Percentiles rank a stretch among this genome's conserved stretches.
Conservation (phyloP, 306 rosid species). For the Sphenostylis stenocarpa region DNA sequence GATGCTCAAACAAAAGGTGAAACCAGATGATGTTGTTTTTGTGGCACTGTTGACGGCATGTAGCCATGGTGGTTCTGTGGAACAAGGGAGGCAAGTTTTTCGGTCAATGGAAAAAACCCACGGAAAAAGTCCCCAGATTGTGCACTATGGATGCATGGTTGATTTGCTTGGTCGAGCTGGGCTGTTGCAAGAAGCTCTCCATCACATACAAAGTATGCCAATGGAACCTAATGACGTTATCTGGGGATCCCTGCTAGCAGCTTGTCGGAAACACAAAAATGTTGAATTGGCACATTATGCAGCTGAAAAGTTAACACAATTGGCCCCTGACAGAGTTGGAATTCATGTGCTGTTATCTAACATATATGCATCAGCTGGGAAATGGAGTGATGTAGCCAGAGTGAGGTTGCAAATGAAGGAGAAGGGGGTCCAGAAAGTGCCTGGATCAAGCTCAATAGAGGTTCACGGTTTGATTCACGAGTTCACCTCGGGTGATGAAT, state of each 20-base stretch:
- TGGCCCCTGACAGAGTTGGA: conserved; percentile 57
- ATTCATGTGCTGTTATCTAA: conserved; percentile 69
- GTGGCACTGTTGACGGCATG: conserved; percentile 74
- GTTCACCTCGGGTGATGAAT: conserved; percentile 67
- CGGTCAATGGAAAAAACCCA: conserved; percentile 53
- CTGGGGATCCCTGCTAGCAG: conserved; percentile 79
- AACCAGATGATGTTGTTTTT: conserved; percentile 66
- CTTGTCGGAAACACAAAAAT: conserved; percentile 67
- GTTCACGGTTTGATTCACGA: conserved; percentile 64
- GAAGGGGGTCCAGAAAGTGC: conserved; percentile 57
- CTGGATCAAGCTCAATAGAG: conserved; percentile 70
- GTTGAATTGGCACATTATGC: conserved; percentile 60
- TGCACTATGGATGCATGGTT: conserved; percentile 84
- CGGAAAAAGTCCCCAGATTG: conserved; percentile 54
- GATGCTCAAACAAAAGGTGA: conserved; percentile 61
- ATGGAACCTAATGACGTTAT: conserved; percentile 71
- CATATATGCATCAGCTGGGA: conserved; percentile 73
- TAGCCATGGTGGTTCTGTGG: conserved; percentile 67
- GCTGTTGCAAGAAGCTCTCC: conserved; percentile 61
- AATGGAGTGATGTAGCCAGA: conserved; percentile 79
- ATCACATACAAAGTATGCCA: conserved; percentile 69
- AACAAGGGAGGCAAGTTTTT: conserved; percentile 58
- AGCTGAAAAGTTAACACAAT: conserved; percentile 49
- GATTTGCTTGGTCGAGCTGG: conserved; percentile 81
- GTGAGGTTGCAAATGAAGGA: conserved; percentile 75